Base-by-base conservation (phyloP, 768 basidiomycete species). In the Brasilioporus rufonigricans region DNA sequence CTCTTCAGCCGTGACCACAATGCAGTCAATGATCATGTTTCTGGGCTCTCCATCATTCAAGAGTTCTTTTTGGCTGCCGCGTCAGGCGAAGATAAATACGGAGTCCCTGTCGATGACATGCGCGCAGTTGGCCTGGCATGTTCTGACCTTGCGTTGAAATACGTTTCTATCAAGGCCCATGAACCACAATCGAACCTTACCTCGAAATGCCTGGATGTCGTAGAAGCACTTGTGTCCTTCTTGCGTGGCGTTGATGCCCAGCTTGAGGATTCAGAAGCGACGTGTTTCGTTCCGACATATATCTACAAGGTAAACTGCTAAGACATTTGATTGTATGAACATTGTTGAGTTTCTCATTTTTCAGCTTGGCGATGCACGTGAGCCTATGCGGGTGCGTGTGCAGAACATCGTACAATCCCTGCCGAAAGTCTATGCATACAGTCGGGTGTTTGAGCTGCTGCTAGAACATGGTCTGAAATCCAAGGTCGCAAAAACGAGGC, bases 1-100 rank as follows among this genome's bases (percentile, higher is more conserved):
- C 77, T 99, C 27, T 99, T 98, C 76, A 98, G 96, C 65, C 91
- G 89, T 56, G 97, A 97, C 63, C 97, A 98, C 69, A 91, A 89
- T 60, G 92, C 94, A 7, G 87, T 98, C 59, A 95, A 93, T 62
- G 97, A 98, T 68, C 86, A 90, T 64, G 80, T 96, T 50, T 76
- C 77, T n/a, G 96, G 90, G 7, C 71, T 98, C 49, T 76, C 80
- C 7, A 78, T 74, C 46, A 77, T 98, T 21, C 80, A 84, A 50
- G 91, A 95, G 2, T 87, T 92, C 65, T 94, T 85, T 71, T 69
- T 81, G 47, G 74, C 74, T 46, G 80, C 83, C 18, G 76, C 81
- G 26, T 75, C 76, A 21, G 81, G 80, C 19, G 82, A 84, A 29
- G 82, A 88, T 40, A 76, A 74, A 48, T 79, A 73, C 50, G 81